phyloP scores from a whole-genome alignment of 805 yeast genomes.

The Pichia eremophila region DNA sequence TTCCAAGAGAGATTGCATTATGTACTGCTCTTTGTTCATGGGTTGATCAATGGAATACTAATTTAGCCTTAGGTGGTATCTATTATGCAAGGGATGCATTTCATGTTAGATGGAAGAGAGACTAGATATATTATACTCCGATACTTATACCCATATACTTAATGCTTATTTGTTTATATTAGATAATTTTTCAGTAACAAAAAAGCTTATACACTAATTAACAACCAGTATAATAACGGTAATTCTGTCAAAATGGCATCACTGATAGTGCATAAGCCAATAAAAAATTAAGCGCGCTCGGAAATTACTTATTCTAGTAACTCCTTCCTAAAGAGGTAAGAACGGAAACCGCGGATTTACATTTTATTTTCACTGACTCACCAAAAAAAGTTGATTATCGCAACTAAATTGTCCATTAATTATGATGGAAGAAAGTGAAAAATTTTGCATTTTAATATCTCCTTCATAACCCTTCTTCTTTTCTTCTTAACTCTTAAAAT shows the following conservation, averaged over 20 bases:
- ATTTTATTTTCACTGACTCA: neutral
- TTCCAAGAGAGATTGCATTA: constrained; percentile 50
- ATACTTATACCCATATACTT: too few relatives aligned
- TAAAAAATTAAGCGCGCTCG: constrained; percentile 8
- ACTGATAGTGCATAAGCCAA: neutral
- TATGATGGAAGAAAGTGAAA: too few relatives aligned
- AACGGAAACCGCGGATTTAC: constrained; percentile 25
- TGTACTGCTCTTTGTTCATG: constrained; percentile 51
- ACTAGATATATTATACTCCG: constrained; percentile 18
- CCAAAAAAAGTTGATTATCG: neutral
- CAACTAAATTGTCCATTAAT: too few relatives aligned
- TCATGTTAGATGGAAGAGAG: constrained; percentile 50
- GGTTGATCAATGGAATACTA: constrained; percentile 62
- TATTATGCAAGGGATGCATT: constrained; percentile 43
- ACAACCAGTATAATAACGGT: too few relatives aligned
- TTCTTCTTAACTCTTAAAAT: too few relatives aligned
- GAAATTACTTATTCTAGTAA: constrained; percentile 9
- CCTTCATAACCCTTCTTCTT: neutral
- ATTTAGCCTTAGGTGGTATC: constrained; percentile 54
- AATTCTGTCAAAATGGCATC: neutral
- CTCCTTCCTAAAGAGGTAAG: constrained; percentile 15
- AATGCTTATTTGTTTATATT: too few relatives aligned
- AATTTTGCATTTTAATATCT: too few relatives aligned
- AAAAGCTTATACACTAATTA: too few relatives aligned
- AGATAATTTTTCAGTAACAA: too few relatives aligned